Evolutionary conservation across 1,284 basidiomycete genomes (phyloP).

Genomic region (Trichosporon ovoides): DNA sequence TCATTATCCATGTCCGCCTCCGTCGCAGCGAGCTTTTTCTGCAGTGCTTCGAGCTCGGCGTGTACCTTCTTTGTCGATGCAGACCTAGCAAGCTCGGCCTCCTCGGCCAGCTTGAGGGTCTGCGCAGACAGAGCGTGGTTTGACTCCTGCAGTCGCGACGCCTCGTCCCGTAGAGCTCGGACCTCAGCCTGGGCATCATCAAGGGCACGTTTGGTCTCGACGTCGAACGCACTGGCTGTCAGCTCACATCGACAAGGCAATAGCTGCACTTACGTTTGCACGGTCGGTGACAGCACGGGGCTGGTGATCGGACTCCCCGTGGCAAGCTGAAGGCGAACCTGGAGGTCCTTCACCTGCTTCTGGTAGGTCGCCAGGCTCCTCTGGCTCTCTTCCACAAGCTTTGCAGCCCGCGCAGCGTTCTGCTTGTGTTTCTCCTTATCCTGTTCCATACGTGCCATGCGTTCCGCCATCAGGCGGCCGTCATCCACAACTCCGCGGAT

Average conservation of each 20-base stretch:
- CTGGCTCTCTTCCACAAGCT: conserved; percentile 74
- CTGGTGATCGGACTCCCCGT: not conserved
- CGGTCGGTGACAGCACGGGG: not conserved
- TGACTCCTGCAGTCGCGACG: conserved; percentile 65
- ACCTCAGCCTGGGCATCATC: conserved; percentile 10
- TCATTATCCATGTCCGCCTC: conserved; percentile 43
- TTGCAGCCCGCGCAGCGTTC: conserved; percentile 82
- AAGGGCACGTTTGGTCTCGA: not conserved
- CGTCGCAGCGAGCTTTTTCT: conserved; percentile 26
- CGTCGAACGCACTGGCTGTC: not conserved
- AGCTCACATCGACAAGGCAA: no score
- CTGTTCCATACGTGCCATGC: conserved; percentile 72
- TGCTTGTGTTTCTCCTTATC: conserved; percentile 81
- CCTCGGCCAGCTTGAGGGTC: conserved; percentile 66
- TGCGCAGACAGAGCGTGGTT: conserved; percentile 69
- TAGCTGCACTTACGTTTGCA: no score
- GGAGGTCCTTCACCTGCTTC: conserved; percentile 43
- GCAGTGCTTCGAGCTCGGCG: conserved; percentile 35
- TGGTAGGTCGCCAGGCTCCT: conserved; percentile 76
- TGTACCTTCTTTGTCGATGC: conserved; percentile 27
- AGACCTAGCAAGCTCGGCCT: conserved; percentile 54
- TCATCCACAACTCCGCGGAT: conserved; percentile 73
- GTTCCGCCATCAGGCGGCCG: conserved; percentile 72
- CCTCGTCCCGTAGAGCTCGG: conserved; percentile 49
- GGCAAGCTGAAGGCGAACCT: conserved; percentile 6